Base-by-base conservation (phyloP, 2,329 filamentous ascomycete genomes). In the Aspergillus udagawae region DNA sequence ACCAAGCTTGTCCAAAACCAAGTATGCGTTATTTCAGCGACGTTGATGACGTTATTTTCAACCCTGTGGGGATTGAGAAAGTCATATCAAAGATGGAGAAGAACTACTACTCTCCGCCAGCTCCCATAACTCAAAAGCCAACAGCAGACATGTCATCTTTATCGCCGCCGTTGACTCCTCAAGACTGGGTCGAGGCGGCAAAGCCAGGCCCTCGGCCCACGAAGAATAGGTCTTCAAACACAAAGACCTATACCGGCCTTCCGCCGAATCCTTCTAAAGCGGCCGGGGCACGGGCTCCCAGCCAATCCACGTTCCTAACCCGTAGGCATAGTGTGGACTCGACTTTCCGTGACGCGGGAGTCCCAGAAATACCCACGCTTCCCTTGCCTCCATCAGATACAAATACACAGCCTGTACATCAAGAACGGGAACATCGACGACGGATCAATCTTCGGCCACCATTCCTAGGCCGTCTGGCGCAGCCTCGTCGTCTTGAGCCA, bases 101-200 rank as follows among this genome's bases (percentile, higher is more conserved):
- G n/a, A 59, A 65, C 4, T 52, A 65, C 17, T 67, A 63, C 45
- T 62, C 64, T 10, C 61, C 64, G 2, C 62, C 20, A 55, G 57
- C 35, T 42, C 29, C 23, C 12, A 53, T 49, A 9, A 57, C 56
- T 12, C 61, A 65, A 1, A 60, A 63, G 32, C 35, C 51, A 14
- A 42, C 52, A 8, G 52, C 59, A 2, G 60, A 51, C 38, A 49
- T 32, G 42, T 57, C 35, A 17, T 63, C 59, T 29, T 64, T 67
- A 2, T 73, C 72, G 1, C 67, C 69, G 4, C 70, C 70, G 3
- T 60, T 77, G n/a, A 74, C 73, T 3, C 73, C 75, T 4, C 68
- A 75, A 51, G 75, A 77, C 51, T 77, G 75, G 75, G 55, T 77
- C 38, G 75, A 75, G 38, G 75, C 75, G 23, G 74, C 73, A 23